Evolutionary conservation across 2,329 filamentous ascomycete species (phyloP).

Genomic region (Aspergillus versicolor): DNA sequence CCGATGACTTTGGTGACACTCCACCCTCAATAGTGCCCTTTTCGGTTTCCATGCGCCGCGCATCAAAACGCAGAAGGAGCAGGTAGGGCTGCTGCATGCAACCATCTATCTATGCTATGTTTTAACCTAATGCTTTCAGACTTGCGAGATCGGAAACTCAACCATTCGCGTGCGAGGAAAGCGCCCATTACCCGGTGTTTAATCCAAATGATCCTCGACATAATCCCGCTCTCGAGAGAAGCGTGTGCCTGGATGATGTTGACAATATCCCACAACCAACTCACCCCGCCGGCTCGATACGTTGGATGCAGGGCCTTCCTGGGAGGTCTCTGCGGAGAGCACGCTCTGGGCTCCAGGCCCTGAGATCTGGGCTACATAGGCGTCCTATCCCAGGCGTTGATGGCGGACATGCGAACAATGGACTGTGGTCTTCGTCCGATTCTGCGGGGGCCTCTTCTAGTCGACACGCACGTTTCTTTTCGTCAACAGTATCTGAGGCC

Average conservation of each 20-base stretch:
- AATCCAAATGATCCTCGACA: constrained; percentile 37
- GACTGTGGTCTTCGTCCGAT: constrained; percentile 17
- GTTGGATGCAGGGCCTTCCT: constrained; percentile 28
- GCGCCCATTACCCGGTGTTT: constrained; percentile 36
- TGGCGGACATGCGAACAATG: neutral
- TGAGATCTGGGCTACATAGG: constrained; percentile 28
- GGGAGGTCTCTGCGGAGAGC: constrained; percentile 32
- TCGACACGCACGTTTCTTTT: constrained; percentile 13
- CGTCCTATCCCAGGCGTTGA: constrained; percentile 12
- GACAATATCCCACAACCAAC: constrained; percentile 15
- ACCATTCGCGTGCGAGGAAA: constrained; percentile 31
- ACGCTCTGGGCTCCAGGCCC: constrained; percentile 30
- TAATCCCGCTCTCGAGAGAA: constrained; percentile 24
- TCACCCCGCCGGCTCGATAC: constrained; percentile 18
- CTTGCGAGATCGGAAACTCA: constrained; percentile 10
- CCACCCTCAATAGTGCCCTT: constrained; percentile 20
- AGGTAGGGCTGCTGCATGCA: constrained; percentile 19
- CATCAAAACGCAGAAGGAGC: constrained; percentile 17
- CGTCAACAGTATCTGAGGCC: constrained; percentile 26
- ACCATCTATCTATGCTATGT: neutral
- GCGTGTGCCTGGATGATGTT: constrained; percentile 13
- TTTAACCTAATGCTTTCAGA: constrained; percentile 4
- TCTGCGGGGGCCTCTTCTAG: constrained; percentile 22
- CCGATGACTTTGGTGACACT: neutral
- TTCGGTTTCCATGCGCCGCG: constrained; percentile 23